Evolutionary conservation across 2,329 filamentous ascomycete genomes (phyloP).

Genomic region (Nothophaeocryptopus gaeumannii): DNA sequence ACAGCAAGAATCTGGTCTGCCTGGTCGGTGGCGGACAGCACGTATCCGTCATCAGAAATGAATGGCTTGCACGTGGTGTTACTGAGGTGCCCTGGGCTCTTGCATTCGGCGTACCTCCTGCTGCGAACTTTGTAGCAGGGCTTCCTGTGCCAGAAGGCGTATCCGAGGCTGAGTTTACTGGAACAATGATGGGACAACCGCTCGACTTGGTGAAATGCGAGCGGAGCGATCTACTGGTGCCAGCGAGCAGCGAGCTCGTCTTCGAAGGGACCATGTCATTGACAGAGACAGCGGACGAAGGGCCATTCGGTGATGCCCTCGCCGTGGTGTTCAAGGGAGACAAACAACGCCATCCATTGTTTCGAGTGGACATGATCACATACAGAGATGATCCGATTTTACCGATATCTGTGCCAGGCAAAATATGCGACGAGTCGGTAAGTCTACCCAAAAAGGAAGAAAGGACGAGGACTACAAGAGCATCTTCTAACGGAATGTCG

Average conservation of each 20-base stretch:
- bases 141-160: slow-evolving; percentile 52
- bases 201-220: slow-evolving; percentile 54
- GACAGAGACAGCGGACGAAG: slow-evolving; percentile 1
- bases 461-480: too few species aligned
- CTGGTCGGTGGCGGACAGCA: slow-evolving; percentile 49
- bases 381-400: slow-evolving; percentile 50
- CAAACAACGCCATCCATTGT: slow-evolving; percentile 39
- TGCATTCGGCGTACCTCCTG: slow-evolving; percentile 50
- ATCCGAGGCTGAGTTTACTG: slow-evolving; percentile 50
- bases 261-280: slow-evolving; percentile 49
- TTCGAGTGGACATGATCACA: slow-evolving; percentile 48
- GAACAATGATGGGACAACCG: slow-evolving; percentile 45
- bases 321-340: slow-evolving; percentile 41
- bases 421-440: slow-evolving; percentile 45
- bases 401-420: slow-evolving; percentile 45
- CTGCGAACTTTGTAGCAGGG: slow-evolving; percentile 29
- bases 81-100: slow-evolving; percentile 50
- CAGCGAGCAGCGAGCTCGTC: slow-evolving; percentile 52
- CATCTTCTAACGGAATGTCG: not conserved
- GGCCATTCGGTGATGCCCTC: slow-evolving; percentile 4
- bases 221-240: slow-evolving; percentile 50
- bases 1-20: slow-evolving; percentile 42
- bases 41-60: slow-evolving; percentile 46
- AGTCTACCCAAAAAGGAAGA: too few species aligned
- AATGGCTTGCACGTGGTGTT: slow-evolving; percentile 45